Percentiles rank a stretch among this genome's conserved stretches.
Evolutionary conservation across 768 basidiomycete species (phyloP).

Genomic region (Cystobasidium tubakii): DNA sequence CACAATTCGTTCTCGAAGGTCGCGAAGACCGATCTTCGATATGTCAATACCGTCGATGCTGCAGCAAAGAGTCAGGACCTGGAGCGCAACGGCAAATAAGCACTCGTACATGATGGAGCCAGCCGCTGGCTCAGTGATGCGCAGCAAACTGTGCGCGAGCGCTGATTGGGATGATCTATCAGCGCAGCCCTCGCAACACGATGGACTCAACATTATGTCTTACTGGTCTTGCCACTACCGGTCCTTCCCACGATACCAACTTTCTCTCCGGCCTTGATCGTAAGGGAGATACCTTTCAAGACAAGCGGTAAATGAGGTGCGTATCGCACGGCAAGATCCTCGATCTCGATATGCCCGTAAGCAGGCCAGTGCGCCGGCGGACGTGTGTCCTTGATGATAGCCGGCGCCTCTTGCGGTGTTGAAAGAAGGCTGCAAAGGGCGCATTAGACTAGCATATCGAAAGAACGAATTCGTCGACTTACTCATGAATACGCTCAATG

Average conservation of each 20-base stretch:
- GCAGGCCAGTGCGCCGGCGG: conserved; percentile 53
- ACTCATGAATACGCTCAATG: conserved; percentile 58
- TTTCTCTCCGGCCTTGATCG: conserved; percentile 50
- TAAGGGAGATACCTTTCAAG: conserved; percentile 48
- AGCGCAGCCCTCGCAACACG: background rate
- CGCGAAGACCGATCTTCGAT: conserved; percentile 47
- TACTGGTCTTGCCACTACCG: conserved; percentile 54
- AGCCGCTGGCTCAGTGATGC: conserved; percentile 50
- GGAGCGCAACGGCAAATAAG: background rate
- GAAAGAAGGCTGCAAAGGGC: conserved; percentile 8
- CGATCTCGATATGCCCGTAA: conserved; percentile 49
- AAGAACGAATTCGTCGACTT: background rate
- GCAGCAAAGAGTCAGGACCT: conserved; percentile 8
- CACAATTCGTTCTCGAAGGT: conserved; percentile 57
- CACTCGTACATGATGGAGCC: conserved; percentile 50
- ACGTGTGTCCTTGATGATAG: conserved; percentile 42
- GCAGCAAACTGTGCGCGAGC: conserved; percentile 52
- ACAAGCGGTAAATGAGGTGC: conserved; percentile 48
- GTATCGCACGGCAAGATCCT: conserved; percentile 45
- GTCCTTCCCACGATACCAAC: conserved; percentile 59
- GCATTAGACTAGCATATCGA: background rate
- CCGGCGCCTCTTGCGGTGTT: conserved; percentile 45
- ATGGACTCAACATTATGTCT: background rate
- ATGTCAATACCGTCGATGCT: conserved; percentile 52
- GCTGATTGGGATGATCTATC: background rate